Conservation (phyloP, 78 protist species). For the Guillardia theta region DNA sequence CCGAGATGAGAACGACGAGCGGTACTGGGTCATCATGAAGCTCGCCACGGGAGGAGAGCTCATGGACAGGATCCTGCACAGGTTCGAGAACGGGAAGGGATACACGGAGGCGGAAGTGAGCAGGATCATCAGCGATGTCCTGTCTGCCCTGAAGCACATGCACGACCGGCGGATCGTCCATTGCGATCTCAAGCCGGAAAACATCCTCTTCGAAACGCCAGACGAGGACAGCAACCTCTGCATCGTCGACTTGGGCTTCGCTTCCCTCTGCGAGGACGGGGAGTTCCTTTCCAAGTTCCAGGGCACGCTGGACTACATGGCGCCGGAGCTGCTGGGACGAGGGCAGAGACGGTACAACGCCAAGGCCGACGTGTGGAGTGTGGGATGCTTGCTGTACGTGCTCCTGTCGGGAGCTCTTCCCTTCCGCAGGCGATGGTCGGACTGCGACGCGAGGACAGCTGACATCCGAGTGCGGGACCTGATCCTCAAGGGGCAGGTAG, state of each 20-base stretch:
- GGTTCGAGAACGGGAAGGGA: not conserved
- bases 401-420: not conserved
- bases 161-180: not conserved
- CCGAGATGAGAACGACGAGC: not conserved
- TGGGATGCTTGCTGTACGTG: not conserved
- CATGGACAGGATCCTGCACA: not conserved
- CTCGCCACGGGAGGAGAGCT: not conserved
- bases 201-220: not conserved
- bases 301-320: conserved; percentile 27
- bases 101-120: not conserved
- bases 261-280: not conserved
- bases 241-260: not conserved
- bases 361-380: not conserved
- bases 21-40: not conserved
- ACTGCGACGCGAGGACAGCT: not conserved
- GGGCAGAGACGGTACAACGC: not conserved
- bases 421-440: not conserved
- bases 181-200: not conserved
- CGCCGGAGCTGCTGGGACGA: not conserved
- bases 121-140: not conserved
- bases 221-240: not conserved
- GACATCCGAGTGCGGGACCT: not conserved
- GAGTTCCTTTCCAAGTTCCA: not conserved
- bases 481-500: not conserved
- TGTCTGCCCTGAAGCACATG: not conserved